These are phyloP conservation scores for Scolecobasidium constrictum DNA, from an alignment of 2,329 filamentous ascomycete species.

Conservation along the genomic window DNA sequence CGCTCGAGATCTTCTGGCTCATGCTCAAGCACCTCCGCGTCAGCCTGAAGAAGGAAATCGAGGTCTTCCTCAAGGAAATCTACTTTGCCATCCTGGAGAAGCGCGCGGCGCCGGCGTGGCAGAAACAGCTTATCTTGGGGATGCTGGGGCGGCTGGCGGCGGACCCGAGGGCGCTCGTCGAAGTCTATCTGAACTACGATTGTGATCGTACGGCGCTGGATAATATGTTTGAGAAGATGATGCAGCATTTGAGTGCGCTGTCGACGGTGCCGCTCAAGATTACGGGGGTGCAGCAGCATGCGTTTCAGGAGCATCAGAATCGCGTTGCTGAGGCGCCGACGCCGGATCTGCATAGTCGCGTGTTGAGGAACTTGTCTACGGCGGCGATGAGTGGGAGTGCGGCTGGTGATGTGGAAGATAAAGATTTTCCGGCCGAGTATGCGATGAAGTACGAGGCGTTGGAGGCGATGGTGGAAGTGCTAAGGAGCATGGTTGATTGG, in stretches of 20 bases:
- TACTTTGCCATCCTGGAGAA: constrained; percentile 88
- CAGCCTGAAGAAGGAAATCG: constrained; percentile 95
- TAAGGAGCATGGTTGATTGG: constrained; percentile 90
- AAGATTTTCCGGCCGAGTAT: constrained; percentile 78
- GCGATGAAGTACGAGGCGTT: constrained; percentile 81
- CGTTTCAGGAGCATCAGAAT: constrained; percentile 68
- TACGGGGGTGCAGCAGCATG: constrained; percentile 67
- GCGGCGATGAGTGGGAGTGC: constrained; percentile 49
- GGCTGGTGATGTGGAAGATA: constrained; percentile 45
- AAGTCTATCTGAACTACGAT: constrained; percentile 96
- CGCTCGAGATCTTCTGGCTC: constrained; percentile 95
- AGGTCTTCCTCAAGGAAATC: constrained; percentile 96
- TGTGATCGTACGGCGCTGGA: constrained; percentile 86
- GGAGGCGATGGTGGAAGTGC: constrained; percentile 76
- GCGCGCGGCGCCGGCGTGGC: constrained; percentile 72
- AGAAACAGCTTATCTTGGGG: constrained; percentile 85
- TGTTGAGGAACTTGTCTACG: constrained; percentile 73
- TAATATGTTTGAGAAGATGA: constrained; percentile 90
- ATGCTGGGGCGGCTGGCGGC: constrained; percentile 74
- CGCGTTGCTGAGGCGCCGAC: constrained; percentile 43
- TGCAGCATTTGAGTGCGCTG: constrained; percentile 85
- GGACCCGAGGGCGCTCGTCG: constrained; percentile 81
- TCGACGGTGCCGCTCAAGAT: constrained; percentile 69
- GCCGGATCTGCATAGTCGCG: constrained; percentile 82
- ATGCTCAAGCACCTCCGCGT: constrained; percentile 91